Evolutionary conservation across 2,329 filamentous ascomycete species (phyloP), one percentile per base, ranked within the genome.

Genomic region (Pseudocercospora musae): DNA sequence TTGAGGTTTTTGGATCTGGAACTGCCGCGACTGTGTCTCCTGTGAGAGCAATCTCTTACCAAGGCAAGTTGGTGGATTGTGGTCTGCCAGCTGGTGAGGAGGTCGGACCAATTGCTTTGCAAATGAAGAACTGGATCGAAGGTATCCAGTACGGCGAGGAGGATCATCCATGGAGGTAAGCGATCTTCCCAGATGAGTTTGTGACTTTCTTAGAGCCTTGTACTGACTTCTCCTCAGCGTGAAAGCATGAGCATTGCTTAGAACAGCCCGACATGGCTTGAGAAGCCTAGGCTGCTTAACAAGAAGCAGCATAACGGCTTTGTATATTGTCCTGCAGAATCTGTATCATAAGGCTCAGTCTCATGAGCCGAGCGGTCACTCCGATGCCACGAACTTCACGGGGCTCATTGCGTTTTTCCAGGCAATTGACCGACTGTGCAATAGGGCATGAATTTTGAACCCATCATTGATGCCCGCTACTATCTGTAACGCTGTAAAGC

Each of bases 61-160:
- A 87, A 78, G 92, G 90, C 58, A 82, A 90, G 72, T 75, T 90
- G 66, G 87, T 99, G 27, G 84, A 91, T 72, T 97, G 95, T 76
- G 71, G 71, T 8, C 80, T 99, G 68, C 85, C 85, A 75, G 87
- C 90, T 69, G 82, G 86, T 53, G 85, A 96, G 78, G 94, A 99
- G 81, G 92, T 92, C 10, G 95, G 95, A 48, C 89, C 93, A 73
- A 83, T 98, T 72, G 89, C 95, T 9, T 80, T 87, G 71, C 86
- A 85, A 78, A 93, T 99, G 89, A 96, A 96, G 86, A 86, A 89
- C 72, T 99, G 95, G 95, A 97, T 99, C 66, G 93, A 96, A 81
- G 89, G 81, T 27, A 93, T 96, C 70, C 94, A 98, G 80, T 97
- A 98, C 75, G 95, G 95, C 66, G 93, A 97, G 68, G 90, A 94